Evolutionary conservation across 495 filamentous ascomycete species (phyloP).

Genomic region (Penicillium salamii): DNA sequence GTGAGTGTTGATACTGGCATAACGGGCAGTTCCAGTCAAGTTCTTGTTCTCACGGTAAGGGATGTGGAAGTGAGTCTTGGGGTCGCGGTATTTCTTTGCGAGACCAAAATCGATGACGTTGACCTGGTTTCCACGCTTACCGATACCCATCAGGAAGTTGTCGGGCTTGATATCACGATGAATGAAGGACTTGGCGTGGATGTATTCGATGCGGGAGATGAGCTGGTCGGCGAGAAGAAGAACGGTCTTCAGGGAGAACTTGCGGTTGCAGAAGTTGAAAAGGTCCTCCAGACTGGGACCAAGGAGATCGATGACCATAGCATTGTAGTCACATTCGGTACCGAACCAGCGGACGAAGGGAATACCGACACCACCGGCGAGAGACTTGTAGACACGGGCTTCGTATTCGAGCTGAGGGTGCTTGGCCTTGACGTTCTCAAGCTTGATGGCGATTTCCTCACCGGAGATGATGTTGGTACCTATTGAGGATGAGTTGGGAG

Average conservation of each 20-base stretch:
- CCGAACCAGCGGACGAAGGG: constrained; percentile 99
- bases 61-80: constrained; percentile 99
- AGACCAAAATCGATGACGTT: constrained; percentile 99
- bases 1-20: constrained; percentile 99
- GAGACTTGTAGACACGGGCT: constrained; percentile 98
- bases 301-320: constrained; percentile 98
- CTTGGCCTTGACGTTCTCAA: constrained; percentile 99
- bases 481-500: constrained; percentile 23
- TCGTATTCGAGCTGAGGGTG: constrained; percentile 99
- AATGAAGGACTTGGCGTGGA: constrained; percentile 99
- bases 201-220: constrained; percentile 99
- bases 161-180: constrained; percentile 99
- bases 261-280: constrained; percentile 99
- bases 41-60: constrained; percentile 99
- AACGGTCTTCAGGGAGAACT: constrained; percentile 99
- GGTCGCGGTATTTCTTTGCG: constrained; percentile 99
- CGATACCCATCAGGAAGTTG: constrained; percentile 99
- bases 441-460: constrained; percentile 99
- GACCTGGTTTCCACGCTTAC: constrained; percentile 99
- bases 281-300: constrained; percentile 97
- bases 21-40: constrained; percentile 97
- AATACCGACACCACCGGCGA: constrained; percentile 97
- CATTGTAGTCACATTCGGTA: constrained; percentile 99
- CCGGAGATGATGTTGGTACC: constrained; percentile 99
- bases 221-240: constrained; percentile 96